These are phyloP conservation scores for Ustilago lituana DNA, from an alignment of 1,284 basidiomycete species.

Conservation along the genomic window DNA sequence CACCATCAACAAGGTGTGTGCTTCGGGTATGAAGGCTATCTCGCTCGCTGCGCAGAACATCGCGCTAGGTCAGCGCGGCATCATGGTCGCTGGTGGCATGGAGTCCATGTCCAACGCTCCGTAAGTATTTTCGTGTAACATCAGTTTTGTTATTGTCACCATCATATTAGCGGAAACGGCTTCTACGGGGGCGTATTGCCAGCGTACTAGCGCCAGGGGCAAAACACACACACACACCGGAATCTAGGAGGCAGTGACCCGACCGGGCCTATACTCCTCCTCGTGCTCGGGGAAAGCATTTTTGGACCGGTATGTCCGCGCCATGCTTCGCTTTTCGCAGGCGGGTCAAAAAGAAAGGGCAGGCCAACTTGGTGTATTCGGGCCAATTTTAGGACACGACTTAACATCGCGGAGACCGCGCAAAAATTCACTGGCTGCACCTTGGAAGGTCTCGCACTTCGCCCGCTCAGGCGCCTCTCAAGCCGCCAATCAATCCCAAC, in stretches of 20 bases:
- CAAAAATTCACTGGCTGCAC: too few relatives aligned
- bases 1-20: constrained; percentile 84
- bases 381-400: too few relatives aligned
- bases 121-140: constrained; percentile 52
- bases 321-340: not conserved
- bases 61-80: constrained; percentile 67
- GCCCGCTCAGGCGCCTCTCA: too few relatives aligned
- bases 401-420: not conserved
- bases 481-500: too few relatives aligned
- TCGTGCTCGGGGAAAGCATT: constrained; percentile 10
- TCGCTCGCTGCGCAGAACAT: constrained; percentile 69
- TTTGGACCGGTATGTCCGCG: constrained; percentile 27
- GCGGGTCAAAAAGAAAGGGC: constrained; percentile 1
- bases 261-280: constrained; percentile 3
- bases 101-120: constrained; percentile 69
- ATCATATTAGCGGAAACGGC: not conserved
- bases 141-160: not conserved
- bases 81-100: constrained; percentile 70
- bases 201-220: too few relatives aligned
- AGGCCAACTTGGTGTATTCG: too few relatives aligned
- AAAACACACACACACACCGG: too few relatives aligned
- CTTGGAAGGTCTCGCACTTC: too few relatives aligned
- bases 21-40: constrained; percentile 70
- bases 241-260: too few relatives aligned
- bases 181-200: too few relatives aligned